These are phyloP conservation scores for Blastobotrys mokoenaii DNA, from an alignment of 805 yeast species.

Conservation along the genomic window DNA sequence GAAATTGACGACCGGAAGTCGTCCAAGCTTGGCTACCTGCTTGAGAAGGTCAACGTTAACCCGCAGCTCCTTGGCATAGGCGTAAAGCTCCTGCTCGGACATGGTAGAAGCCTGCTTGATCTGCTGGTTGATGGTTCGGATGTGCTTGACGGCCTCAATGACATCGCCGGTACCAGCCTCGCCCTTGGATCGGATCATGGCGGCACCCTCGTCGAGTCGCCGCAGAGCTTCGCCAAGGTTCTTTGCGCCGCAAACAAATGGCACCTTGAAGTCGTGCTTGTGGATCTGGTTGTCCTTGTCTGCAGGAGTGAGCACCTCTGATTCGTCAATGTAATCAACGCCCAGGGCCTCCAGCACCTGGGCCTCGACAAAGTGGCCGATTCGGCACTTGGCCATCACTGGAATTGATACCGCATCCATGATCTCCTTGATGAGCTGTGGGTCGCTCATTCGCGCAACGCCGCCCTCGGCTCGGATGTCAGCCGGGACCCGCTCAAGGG, in stretches of 20 bases:
- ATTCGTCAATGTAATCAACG: slow-evolving; percentile 75
- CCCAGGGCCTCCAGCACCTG: slow-evolving; percentile 64
- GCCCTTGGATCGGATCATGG: slow-evolving; percentile 81
- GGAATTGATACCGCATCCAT: slow-evolving; percentile 48
- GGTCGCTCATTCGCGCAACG: slow-evolving; percentile 82
- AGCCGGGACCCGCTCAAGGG: slow-evolving; percentile 76
- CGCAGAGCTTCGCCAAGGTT: slow-evolving; percentile 76
- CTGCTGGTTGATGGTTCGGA: slow-evolving; percentile 49
- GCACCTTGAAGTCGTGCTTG: slow-evolving; percentile 54
- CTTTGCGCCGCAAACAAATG: slow-evolving; percentile 80
- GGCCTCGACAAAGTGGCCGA: slow-evolving; percentile 78
- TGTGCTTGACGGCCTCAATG: slow-evolving; percentile 73
- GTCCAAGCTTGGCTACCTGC: slow-evolving; percentile 40
- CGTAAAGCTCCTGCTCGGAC: slow-evolving; percentile 39
- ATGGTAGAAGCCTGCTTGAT: slow-evolving; percentile 39
- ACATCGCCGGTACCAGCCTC: slow-evolving; percentile 88
- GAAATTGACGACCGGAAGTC: slow-evolving; percentile 74
- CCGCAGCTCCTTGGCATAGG: slow-evolving; percentile 47
- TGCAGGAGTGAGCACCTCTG: slow-evolving; percentile 79
- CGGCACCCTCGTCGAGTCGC: slow-evolving; percentile 75
- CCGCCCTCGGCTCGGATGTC: slow-evolving; percentile 77
- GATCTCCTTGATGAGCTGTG: slow-evolving; percentile 65
- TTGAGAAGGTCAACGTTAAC: slow-evolving; percentile 50
- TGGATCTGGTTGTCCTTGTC: slow-evolving; percentile 58
- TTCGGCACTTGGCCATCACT: slow-evolving; percentile 81